A percentile compares a stretch with the other conserved stretches of the same genome.
Conservation (phyloP, 768 basidiomycete genomes). For the Termitomyces sp. region DNA sequence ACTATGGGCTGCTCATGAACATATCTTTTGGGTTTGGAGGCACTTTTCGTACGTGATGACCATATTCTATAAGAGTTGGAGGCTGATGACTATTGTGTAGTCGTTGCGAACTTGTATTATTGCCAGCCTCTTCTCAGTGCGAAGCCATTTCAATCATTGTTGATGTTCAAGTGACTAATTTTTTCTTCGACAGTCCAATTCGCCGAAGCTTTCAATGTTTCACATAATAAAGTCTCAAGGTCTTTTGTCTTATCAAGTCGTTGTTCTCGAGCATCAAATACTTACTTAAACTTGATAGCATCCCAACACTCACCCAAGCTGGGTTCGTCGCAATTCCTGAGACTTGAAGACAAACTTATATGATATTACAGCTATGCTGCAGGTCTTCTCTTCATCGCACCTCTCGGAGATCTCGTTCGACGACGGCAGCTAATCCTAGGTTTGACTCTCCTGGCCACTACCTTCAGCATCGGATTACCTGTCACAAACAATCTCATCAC, state of each 20-base stretch:
- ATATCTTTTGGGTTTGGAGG: constrained; percentile 7
- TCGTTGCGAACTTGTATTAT: constrained; percentile 10
- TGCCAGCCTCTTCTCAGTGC: constrained; percentile 11
- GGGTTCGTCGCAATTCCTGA: constrained; percentile 1
- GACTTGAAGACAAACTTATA: not conserved
- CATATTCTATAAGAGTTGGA: not conserved
- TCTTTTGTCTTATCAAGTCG: not conserved
- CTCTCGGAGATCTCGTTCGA: constrained; percentile 81
- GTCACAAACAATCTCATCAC: constrained; percentile 55
- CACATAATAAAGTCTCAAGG: constrained; percentile 12
- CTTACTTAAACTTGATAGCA: not conserved
- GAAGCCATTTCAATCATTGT: not conserved
- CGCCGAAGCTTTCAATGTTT: constrained; percentile 9
- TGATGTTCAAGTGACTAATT: not conserved
- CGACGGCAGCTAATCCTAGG: constrained; percentile 68
- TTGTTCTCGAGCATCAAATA: not conserved
- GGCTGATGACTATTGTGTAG: not conserved
- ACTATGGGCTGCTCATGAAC: constrained; percentile 11
- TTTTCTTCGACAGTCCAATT: constrained; percentile 3
- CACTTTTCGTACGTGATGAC: constrained; percentile 8
- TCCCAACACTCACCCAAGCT: constrained; percentile 14
- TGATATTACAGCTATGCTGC: constrained; percentile 56
- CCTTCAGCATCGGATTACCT: constrained; percentile 67
- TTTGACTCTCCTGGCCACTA: constrained; percentile 37
- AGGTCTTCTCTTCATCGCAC: constrained; percentile 74